Evolutionary conservation across 495 filamentous ascomycete genomes (phyloP).

Genomic region (Penicillium malachiteum): DNA sequence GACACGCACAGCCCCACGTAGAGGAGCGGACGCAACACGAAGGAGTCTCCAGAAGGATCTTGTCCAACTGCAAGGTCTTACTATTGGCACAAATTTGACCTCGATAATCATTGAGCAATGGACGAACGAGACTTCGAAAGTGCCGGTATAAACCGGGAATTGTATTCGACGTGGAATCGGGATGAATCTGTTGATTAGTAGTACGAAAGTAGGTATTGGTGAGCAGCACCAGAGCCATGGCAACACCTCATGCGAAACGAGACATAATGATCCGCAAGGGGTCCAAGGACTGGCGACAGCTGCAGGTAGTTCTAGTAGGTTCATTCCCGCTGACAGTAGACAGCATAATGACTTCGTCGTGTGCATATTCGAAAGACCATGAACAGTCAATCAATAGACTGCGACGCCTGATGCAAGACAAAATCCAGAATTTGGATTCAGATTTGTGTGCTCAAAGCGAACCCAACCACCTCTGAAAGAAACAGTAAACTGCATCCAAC

Average conservation of each 20-base stretch:
- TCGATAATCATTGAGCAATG: conserved; percentile 45
- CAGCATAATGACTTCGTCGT: too few relatives aligned
- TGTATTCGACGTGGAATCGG: too few relatives aligned
- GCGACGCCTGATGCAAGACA: too few relatives aligned
- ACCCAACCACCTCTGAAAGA: conserved; percentile 39
- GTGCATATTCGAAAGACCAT: too few relatives aligned
- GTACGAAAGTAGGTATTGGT: too few relatives aligned
- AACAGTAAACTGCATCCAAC: conserved; percentile 15
- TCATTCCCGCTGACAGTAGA: too few relatives aligned
- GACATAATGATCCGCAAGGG: not conserved
- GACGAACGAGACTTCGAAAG: conserved; percentile 53
- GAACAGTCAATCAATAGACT: too few relatives aligned
- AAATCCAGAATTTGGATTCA: conserved; percentile 1
- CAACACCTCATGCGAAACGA: too few relatives aligned
- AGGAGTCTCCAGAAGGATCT: conserved; percentile 37
- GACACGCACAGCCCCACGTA: conserved; percentile 49
- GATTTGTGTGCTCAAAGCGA: conserved; percentile 51
- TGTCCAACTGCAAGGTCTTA: conserved; percentile 32
- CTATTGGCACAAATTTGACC: conserved; percentile 50
- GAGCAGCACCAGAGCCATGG: too few relatives aligned
- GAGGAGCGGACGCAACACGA: conserved; percentile 50
- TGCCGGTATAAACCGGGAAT: conserved; percentile 23
- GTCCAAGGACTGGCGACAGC: too few relatives aligned
- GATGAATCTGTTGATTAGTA: conserved; percentile 3
- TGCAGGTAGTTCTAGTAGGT: too few relatives aligned